Conservation (phyloP, 2,329 filamentous ascomycete species). For the Lizonia empirigonia region DNA sequence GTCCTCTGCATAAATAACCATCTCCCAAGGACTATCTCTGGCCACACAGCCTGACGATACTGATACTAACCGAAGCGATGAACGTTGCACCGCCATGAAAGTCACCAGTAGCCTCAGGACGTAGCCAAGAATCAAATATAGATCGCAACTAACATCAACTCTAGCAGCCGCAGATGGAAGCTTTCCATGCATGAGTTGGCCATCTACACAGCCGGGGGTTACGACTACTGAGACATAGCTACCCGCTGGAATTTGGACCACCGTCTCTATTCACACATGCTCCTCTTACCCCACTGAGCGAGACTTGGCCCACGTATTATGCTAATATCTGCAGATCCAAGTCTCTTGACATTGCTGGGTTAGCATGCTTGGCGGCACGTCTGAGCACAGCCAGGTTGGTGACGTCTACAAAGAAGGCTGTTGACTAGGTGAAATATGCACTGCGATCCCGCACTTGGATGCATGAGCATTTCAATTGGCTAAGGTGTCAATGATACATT, state of each 20-base stretch:
- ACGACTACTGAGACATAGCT: constrained; percentile 25
- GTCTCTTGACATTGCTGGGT: constrained; percentile 23
- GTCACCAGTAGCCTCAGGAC: constrained; percentile 19
- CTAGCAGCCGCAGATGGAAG: constrained; percentile 4
- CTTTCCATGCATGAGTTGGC: not conserved
- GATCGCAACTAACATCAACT: constrained; percentile 4
- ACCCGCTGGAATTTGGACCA: constrained; percentile 8
- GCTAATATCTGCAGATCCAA: constrained; percentile 17
- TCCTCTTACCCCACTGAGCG: not conserved
- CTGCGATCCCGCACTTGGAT: not conserved
- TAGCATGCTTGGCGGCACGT: constrained; percentile 23
- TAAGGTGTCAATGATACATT: not conserved
- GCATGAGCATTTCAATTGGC: not conserved
- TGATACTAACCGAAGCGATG: not conserved
- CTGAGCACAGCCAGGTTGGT: constrained; percentile 33
- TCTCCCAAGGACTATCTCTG: constrained; percentile 4
- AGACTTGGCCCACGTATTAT: constrained; percentile 2
- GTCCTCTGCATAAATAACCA: not conserved
- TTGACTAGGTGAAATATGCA: constrained; percentile 1
- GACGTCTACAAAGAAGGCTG: constrained; percentile 28
- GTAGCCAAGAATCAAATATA: constrained; percentile 8
- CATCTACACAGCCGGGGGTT: constrained; percentile 26
- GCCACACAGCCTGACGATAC: constrained; percentile 18
- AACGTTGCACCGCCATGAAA: constrained; percentile 14
- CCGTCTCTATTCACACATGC: constrained; percentile 10